Conservation (phyloP, 495 filamentous ascomycete species). For the Aspergillus coremiiformis region DNA sequence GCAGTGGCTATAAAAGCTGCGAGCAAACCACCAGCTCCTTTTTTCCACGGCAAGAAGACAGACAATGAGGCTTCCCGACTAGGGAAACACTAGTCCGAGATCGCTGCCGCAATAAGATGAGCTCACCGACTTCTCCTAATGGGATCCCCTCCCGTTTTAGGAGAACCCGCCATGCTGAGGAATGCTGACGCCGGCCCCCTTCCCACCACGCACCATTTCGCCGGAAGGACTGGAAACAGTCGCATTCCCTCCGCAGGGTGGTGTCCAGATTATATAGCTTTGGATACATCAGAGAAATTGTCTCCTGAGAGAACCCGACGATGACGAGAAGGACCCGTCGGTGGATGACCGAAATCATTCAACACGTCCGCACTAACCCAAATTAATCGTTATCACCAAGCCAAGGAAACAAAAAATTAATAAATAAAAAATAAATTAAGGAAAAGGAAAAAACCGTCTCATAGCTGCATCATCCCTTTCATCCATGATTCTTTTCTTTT, state of each 20-base stretch:
- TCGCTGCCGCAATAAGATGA: background rate
- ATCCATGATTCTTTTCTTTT: background rate
- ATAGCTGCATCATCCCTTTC: background rate
- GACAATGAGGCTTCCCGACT: background rate
- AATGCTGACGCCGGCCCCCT: background rate
- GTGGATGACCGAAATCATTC: constrained; percentile 3
- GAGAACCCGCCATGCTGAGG: background rate
- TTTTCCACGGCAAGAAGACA: background rate
- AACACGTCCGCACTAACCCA: background rate
- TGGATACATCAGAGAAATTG: constrained; percentile 10
- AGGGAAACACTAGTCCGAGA: background rate
- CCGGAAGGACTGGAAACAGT: background rate
- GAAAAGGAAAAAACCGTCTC: background rate
- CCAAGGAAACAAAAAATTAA: background rate
- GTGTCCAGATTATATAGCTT: constrained; percentile 11
- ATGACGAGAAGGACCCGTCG: constrained; percentile 1
- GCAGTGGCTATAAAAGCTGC: background rate
- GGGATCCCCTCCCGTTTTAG: constrained; percentile 4
- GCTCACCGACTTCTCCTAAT: constrained; percentile 9
- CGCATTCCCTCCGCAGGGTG: constrained; percentile 4
- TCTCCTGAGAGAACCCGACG: background rate
- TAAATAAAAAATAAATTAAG: background rate
- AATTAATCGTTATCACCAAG: too few species aligned
- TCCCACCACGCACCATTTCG: background rate
- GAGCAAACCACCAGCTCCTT: background rate